Base-by-base conservation (phyloP, 371 early-diverging fungal species). In the Actinomortierella ambigua region DNA sequence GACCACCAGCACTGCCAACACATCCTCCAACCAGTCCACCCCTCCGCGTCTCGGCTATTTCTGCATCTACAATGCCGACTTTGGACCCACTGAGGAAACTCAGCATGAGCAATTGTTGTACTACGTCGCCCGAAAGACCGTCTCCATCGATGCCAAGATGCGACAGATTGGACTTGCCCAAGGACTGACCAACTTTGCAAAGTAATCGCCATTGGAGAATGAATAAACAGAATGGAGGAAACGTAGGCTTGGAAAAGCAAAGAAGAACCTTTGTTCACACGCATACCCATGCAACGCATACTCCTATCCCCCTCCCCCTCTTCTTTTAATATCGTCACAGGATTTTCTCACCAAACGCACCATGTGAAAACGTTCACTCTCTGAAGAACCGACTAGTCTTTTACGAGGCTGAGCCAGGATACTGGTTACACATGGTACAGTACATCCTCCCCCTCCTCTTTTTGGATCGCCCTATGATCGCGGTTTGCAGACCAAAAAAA, bases 141-240 rank as follows among this genome's bases (percentile, higher is more conserved):
- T 90, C 8, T 87, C 91, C 20, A 78, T 90, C 64, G 92, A 93
- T 73, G 88, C 87, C 50, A 88, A 91, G 77, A 82, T 93, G 76
- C 84, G 92, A 29, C 92, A 93, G 63, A 85, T 93, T 28, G 95
- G 95, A 4, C 75, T 93, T 29, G 92, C 91, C 8, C 89, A 91
- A 56, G 94, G 91, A 0, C 73, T 93, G 17, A 88, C 91, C 34
- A 87, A 91, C 58, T 93, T 93, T 76, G 86, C 91, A 41, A 78
- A 77, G 92, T 90, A 82, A 46, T 78, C 22, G 26, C 28, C 50
- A 28, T 39, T 54, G 28, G 18, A 20, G 14, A 48, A 23, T 46
- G 18, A 22, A 29, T 26, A 17, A n/a, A 22, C 5, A 52, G 22
- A 20, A 24, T 42, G 27, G 27, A 27, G 9, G 18, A 26, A 47